phyloP scores from a whole-genome alignment of 352 stramenopile genomes.

The Phytopythium ostracodes region DNA sequence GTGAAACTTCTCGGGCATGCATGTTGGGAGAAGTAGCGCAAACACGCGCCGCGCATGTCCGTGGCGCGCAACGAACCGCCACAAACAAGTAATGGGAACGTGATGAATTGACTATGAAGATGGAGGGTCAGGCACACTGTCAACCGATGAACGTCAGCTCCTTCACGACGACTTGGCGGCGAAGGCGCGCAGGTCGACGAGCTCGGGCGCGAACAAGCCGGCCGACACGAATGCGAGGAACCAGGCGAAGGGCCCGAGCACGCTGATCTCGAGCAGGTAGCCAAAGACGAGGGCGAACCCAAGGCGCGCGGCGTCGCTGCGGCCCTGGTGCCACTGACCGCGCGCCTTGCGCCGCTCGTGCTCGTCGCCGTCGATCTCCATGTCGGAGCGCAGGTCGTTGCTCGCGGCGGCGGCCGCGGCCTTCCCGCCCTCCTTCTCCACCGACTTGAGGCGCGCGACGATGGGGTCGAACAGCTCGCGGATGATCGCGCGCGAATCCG shows the following conservation, averaged over 20 bases:
- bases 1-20: too few relatives aligned
- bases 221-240: conserved; percentile 64
- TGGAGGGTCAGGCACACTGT: too few relatives aligned
- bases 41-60: neutral
- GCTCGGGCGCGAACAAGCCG: conserved; percentile 53
- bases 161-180: conserved; percentile 16
- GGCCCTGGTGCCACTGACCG: conserved; percentile 47
- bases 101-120: neutral
- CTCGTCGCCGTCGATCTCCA: conserved; percentile 25
- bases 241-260: conserved; percentile 64
- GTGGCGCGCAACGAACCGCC: neutral
- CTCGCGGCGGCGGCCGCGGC: conserved; percentile 16
- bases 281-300: conserved; percentile 64
- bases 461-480: conserved; percentile 72
- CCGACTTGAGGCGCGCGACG: conserved; percentile 55
- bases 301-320: conserved; percentile 62
- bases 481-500: conserved; percentile 57
- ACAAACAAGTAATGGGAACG: neutral
- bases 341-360: conserved; percentile 20
- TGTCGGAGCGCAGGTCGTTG: conserved; percentile 28
- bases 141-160: neutral
- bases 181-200: conserved; percentile 83
- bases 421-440: conserved; percentile 17
- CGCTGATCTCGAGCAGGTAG: conserved; percentile 52
- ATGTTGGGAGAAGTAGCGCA: neutral